These are phyloP conservation scores for Mayamaea pseudoterrestris DNA, from an alignment of 108 stramenopile species.

Conservation along the genomic window DNA sequence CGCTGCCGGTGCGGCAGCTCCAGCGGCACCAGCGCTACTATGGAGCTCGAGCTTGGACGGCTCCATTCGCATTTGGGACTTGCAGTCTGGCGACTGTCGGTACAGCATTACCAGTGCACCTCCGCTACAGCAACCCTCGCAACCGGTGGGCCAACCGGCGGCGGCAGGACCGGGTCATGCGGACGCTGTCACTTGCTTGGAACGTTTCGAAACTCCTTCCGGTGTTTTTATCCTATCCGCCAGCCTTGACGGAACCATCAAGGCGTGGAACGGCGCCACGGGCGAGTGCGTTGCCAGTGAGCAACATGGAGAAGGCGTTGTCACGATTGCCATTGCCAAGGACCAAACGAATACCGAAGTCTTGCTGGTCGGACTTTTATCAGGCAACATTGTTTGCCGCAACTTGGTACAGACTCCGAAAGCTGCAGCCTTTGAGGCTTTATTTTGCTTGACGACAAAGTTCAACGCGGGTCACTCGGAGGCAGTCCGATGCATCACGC, in stretches of 20 bases:
- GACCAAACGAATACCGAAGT: conserved; percentile 38
- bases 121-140: conserved; percentile 1
- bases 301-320: conserved; percentile 64
- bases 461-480: conserved; percentile 52
- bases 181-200: conserved; percentile 45
- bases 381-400: conserved; percentile 67
- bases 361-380: conserved; percentile 52
- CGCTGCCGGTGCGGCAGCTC: no score
- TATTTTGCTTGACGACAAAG: conserved; percentile 31
- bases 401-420: conserved; percentile 60
- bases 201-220: conserved; percentile 32
- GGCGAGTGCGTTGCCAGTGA: conserved; percentile 72
- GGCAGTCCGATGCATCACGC: conserved; percentile 44
- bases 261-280: conserved; percentile 71
- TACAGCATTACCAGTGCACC: conserved; percentile 25
- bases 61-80: conserved; percentile 74
- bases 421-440: conserved; percentile 37
- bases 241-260: conserved; percentile 66
- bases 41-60: conserved; percentile 62
- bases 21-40: conserved; percentile 21
- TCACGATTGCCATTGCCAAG: conserved; percentile 48
- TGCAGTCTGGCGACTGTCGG: conserved; percentile 31
- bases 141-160: background rate
- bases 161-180: conserved; percentile 37
- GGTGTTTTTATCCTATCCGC: conserved; percentile 66